These are phyloP conservation scores for Magnolia kwangsiensis DNA, from an alignment of 164 flowering plant genomes.

Conservation along the genomic window DNA sequence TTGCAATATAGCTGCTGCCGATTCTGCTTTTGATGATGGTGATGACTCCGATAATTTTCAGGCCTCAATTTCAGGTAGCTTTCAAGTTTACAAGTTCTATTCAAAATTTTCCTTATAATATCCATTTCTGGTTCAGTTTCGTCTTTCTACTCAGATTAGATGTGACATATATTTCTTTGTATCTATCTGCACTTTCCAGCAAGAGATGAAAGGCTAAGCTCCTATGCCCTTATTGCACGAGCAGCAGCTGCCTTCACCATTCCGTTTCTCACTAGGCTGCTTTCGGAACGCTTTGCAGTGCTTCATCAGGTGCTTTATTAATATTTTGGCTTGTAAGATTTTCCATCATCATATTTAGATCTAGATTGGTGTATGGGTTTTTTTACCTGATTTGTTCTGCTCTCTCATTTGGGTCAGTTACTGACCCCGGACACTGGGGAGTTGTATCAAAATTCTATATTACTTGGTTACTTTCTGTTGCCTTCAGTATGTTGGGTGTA, in stretches of 20 bases:
- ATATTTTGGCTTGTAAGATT: neutral
- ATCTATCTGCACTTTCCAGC: slow-evolving; percentile 40
- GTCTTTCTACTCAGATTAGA: neutral
- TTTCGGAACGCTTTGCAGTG: slow-evolving; percentile 53
- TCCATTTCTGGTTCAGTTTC: neutral
- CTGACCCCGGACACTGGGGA: neutral
- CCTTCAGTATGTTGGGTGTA: neutral
- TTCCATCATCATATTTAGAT: neutral
- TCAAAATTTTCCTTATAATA: neutral
- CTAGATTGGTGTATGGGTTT: neutral
- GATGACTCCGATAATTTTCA: slow-evolving; percentile 52
- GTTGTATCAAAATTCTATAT: neutral
- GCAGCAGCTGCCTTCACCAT: slow-evolving; percentile 61
- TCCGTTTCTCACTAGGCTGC: slow-evolving; percentile 56
- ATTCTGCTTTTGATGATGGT: slow-evolving; percentile 67
- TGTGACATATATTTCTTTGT: neutral
- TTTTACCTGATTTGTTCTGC: neutral
- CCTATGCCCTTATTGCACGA: slow-evolving; percentile 94
- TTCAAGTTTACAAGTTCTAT: neutral
- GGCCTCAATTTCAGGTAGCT: slow-evolving; percentile 74
- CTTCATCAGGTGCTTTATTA: slow-evolving; percentile 65
- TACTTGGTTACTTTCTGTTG: neutral
- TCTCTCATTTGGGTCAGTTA: neutral
- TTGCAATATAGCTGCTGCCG: slow-evolving; percentile 65
- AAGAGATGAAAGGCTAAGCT: slow-evolving; percentile 91